Evolutionary conservation across 2,329 filamentous ascomycete species (phyloP), one percentile per base, ranked within the genome.

Genomic region (Graphium sp.): DNA sequence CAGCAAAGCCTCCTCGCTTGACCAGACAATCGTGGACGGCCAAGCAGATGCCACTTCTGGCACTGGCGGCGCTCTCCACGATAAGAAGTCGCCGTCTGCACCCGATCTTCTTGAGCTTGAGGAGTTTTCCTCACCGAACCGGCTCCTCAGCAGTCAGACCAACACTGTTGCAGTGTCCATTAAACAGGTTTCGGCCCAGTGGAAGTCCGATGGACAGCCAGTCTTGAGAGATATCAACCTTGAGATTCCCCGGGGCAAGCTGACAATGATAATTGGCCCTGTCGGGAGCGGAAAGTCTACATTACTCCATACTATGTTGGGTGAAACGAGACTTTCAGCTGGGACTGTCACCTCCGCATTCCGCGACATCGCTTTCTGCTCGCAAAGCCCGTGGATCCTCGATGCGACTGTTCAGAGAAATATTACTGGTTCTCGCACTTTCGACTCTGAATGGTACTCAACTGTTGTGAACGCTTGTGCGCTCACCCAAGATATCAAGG

Each of bases 231-330:
- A 48, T 8, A 42, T 58, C 30, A 37, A 49, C 11, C 31, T 55
- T 2, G 36, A 35, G 1, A 38, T 58, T 4, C 43, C 47, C 2
- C 30, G 38, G 0, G 38, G 38, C 5, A 34, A 41, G 6, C 39
- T 58, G 2, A 57, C 49, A 5, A 43, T 57, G 6, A 39, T 58
- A 3, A 44, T 54, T 9, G 55, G 55, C 0, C 53, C 53, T 1
- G 41, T 56, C 3, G 48, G 42, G 3, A 45, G 40, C 2, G 48
- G 49, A 1, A 52, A 60, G 32, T 51, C 50, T 0, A 52, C 50
- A 0, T 35, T 57, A 1, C 44, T 47, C 38, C 33, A 50, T 39
- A 33, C 45, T 27, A 22, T 58, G 17, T 38, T 53, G 3, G 46
- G 46, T 2, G 47, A 48, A 34, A 39, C 39, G 5, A 31, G 41